These are phyloP conservation scores for Cytidiella melzeri DNA, from an alignment of 768 basidiomycete genomes.

Conservation along the genomic window DNA sequence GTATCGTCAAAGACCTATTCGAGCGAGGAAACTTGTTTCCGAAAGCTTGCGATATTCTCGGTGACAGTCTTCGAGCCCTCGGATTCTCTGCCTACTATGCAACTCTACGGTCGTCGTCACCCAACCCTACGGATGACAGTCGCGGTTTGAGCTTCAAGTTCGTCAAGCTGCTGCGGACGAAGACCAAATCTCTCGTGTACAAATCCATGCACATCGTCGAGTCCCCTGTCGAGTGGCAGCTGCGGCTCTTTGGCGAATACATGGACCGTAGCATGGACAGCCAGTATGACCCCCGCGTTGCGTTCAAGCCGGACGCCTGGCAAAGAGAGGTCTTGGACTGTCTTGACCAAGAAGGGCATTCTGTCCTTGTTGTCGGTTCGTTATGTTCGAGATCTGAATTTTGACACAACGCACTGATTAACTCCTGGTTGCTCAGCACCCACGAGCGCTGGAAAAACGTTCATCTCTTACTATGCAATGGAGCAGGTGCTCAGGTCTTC, in stretches of 20 bases:
- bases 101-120: conserved; percentile 18
- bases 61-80: conserved; percentile 35
- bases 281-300: conserved; percentile 47
- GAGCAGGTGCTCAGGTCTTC: conserved; percentile 56
- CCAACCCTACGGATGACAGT: conserved; percentile 13
- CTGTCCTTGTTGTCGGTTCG: conserved; percentile 62
- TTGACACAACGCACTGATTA: background rate
- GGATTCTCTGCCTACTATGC: conserved; percentile 40
- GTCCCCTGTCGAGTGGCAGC: conserved; percentile 57
- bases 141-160: conserved; percentile 43
- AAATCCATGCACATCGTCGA: conserved; percentile 52
- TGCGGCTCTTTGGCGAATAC: conserved; percentile 61
- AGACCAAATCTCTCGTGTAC: conserved; percentile 33
- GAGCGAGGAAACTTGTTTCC: conserved; percentile 32
- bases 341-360: conserved; percentile 46
- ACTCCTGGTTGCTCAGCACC: conserved; percentile 39
- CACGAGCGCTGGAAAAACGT: conserved; percentile 71
- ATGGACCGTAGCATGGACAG: conserved; percentile 73
- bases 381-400: conserved; percentile 1
- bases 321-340: conserved; percentile 60
- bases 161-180: conserved; percentile 46
- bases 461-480: conserved; percentile 77
- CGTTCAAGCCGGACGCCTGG: conserved; percentile 68
- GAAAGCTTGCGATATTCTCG: conserved; percentile 30
- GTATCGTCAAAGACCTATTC: conserved; percentile 40